Conservation (phyloP, 768 basidiomycete species). For the Rhizopogon vulgaris region DNA sequence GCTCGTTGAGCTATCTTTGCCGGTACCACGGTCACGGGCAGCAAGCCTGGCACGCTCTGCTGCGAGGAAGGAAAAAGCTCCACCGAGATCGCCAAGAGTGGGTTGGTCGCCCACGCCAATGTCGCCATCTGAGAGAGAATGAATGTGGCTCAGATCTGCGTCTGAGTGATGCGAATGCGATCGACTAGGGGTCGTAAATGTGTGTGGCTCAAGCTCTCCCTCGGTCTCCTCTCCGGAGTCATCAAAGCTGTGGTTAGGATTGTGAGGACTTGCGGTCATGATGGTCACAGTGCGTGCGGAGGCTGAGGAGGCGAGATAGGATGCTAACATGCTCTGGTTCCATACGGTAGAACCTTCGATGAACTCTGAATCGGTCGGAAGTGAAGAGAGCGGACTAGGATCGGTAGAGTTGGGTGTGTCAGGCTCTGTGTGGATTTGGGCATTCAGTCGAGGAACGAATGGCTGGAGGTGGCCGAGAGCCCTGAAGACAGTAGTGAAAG, state of each 20-base stretch:
- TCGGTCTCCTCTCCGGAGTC: constrained; percentile 32
- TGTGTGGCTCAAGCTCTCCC: constrained; percentile 24
- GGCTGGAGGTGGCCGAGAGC: constrained; percentile 55
- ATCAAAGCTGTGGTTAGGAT: not conserved
- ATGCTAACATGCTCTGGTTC: constrained; percentile 51
- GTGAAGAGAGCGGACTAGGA: constrained; percentile 16
- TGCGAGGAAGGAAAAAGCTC: constrained; percentile 69
- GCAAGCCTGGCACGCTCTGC: constrained; percentile 58
- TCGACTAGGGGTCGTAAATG: constrained; percentile 20
- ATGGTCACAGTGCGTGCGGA: constrained; percentile 9
- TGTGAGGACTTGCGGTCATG: constrained; percentile 7
- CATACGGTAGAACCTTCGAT: constrained; percentile 58
- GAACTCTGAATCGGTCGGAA: constrained; percentile 30
- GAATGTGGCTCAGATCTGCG: not conserved
- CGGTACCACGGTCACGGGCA: constrained; percentile 29
- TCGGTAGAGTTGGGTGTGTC: constrained; percentile 22
- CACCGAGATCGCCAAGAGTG: constrained; percentile 67
- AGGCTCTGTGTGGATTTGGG: constrained; percentile 16
- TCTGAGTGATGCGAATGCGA: not conserved
- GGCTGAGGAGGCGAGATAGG: constrained; percentile 41
- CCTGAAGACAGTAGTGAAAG: constrained; percentile 65
- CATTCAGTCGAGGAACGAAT: constrained; percentile 23
- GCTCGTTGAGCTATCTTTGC: constrained; percentile 27
- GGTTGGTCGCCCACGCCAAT: constrained; percentile 39
- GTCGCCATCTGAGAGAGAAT: constrained; percentile 13